phyloP scores from a whole-genome alignment of 345 rosid species.

The Linum usitatissimum region DNA sequence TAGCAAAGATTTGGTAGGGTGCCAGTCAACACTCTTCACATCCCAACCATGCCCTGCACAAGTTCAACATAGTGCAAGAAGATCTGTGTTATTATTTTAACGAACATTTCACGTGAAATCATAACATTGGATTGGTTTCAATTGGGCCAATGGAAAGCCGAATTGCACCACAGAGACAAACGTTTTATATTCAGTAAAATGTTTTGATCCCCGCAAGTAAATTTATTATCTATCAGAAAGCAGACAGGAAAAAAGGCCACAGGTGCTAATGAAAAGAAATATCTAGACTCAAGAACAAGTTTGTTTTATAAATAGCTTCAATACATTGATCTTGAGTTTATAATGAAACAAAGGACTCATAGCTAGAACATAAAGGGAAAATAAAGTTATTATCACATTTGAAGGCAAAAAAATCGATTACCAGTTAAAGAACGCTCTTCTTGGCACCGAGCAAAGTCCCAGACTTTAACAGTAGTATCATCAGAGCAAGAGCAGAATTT shows the following conservation, averaged over 20 bases:
- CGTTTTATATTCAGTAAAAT: too few relatives aligned
- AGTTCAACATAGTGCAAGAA: constrained; percentile 45
- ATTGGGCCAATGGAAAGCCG: neutral
- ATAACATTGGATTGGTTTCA: neutral
- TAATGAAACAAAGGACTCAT: neutral
- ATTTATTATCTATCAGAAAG: too few relatives aligned
- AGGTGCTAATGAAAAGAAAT: neutral
- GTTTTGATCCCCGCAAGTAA: too few relatives aligned
- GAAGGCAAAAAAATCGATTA: constrained; percentile 42
- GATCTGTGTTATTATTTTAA: constrained; percentile 38
- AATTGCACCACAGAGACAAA: neutral
- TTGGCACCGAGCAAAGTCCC: constrained; percentile 94
- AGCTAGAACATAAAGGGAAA: neutral
- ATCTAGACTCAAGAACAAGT: neutral
- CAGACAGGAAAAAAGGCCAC: neutral
- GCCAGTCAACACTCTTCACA: constrained; percentile 99
- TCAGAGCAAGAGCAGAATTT: constrained; percentile 98
- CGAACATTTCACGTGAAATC: neutral
- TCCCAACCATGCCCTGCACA: constrained; percentile 99
- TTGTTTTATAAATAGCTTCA: neutral
- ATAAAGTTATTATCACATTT: constrained; percentile 1
- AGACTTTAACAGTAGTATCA: constrained; percentile 91
- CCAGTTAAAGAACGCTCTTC: constrained; percentile 88
- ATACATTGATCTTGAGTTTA: neutral
- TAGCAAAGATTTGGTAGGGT: constrained; percentile 84